These are phyloP conservation scores for Gremmenia infestans DNA, from an alignment of 2,329 filamentous ascomycete species.

Conservation along the genomic window DNA sequence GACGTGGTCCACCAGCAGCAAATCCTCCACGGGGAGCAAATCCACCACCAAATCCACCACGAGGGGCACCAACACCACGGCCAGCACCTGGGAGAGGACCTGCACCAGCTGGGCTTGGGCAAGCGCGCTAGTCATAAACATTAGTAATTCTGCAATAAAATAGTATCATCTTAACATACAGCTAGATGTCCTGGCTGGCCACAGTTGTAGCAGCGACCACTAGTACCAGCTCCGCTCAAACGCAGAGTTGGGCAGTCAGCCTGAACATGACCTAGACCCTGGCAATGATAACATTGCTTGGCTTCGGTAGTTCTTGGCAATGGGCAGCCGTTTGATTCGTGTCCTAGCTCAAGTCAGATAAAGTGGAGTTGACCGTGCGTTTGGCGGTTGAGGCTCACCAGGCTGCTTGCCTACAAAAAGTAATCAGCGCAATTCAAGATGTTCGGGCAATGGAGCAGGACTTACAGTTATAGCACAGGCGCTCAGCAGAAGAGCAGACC, in stretches of 20 bases:
- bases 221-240: constrained; percentile 74
- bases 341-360: constrained; percentile 43
- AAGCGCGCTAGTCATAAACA: constrained; percentile 58
- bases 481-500: constrained; percentile 96
- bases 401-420: constrained; percentile 67
- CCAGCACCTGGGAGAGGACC: constrained; percentile 45
- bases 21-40: constrained; percentile 69
- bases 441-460: constrained; percentile 14
- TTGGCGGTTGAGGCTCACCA: constrained; percentile 41
- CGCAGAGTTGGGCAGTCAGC: constrained; percentile 97
- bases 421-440: constrained; percentile 5
- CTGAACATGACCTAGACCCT: constrained; percentile 96
- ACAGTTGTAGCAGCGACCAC: constrained; percentile 95
- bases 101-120: constrained; percentile 66
- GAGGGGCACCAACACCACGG: constrained; percentile 62
- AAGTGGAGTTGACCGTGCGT: background rate
- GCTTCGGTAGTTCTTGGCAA: constrained; percentile 94
- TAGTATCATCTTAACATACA: constrained; percentile 45
- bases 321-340: constrained; percentile 97
- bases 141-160: constrained; percentile 15
- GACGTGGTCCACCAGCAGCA: constrained; percentile 57
- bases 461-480: constrained; percentile 99
- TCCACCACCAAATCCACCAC: constrained; percentile 64
- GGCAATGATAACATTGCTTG: constrained; percentile 99
- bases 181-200: constrained; percentile 89